Conservation (phyloP, 495 filamentous ascomycete genomes). For the Podospora bellae-mahoneyi region DNA sequence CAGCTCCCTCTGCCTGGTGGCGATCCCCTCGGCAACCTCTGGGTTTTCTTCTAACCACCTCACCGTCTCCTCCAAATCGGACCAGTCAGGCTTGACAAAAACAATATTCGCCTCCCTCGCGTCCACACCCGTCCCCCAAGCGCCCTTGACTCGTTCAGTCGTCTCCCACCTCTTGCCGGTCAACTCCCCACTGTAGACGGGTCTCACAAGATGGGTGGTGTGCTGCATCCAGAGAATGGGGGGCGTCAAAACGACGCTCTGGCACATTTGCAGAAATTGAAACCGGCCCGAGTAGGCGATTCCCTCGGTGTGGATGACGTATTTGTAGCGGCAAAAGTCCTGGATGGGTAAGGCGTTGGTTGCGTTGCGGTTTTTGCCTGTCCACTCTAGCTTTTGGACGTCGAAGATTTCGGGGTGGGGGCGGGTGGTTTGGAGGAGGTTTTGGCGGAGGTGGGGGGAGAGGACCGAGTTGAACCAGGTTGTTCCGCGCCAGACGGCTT, state of each 20-base stretch:
- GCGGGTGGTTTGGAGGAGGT: slow-evolving; percentile 37
- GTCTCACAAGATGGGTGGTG: slow-evolving; percentile 45
- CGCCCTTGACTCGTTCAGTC: slow-evolving; percentile 20
- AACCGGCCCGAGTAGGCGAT: slow-evolving; percentile 57
- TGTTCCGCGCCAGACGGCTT: slow-evolving; percentile 69
- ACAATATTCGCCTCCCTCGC: slow-evolving; percentile 47
- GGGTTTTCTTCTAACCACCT: slow-evolving; percentile 44
- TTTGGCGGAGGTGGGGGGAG: slow-evolving; percentile 42
- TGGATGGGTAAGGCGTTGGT: slow-evolving; percentile 45
- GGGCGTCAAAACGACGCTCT: slow-evolving; percentile 46
- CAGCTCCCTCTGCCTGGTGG: slow-evolving; percentile 44
- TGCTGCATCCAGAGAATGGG: slow-evolving; percentile 51
- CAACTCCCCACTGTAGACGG: slow-evolving; percentile 40
- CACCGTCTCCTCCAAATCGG: slow-evolving; percentile 46
- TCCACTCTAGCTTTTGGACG: slow-evolving; percentile 46
- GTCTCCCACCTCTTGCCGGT: slow-evolving; percentile 22
- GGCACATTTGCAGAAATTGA: slow-evolving; percentile 53
- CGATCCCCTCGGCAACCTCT: slow-evolving; percentile 46
- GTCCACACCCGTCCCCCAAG: slow-evolving; percentile 41
- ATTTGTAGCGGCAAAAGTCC: slow-evolving; percentile 52
- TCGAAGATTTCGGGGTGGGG: slow-evolving; percentile 47
- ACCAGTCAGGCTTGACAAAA: slow-evolving; percentile 52
- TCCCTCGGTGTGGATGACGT: slow-evolving; percentile 59
- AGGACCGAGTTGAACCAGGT: slow-evolving; percentile 48
- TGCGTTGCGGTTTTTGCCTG: not conserved